Evolutionary conservation across 169 alveolate species (phyloP).

Genomic region (Cryptosporidium sp.): DNA sequence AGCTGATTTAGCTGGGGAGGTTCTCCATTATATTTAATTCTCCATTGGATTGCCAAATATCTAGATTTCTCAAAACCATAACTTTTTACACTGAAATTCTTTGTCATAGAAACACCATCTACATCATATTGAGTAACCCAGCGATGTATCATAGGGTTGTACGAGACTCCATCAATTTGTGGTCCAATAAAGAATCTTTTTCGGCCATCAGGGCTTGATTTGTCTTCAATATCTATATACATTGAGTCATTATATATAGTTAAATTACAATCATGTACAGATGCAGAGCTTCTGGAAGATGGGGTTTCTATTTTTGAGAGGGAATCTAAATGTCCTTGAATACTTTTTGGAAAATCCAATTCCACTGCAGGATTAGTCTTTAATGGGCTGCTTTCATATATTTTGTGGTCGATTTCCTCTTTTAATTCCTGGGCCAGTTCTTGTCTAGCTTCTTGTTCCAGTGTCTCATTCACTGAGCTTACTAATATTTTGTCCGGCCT

Average conservation of each 20-base stretch:
- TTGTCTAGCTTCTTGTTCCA: not conserved
- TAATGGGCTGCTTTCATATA: not conserved
- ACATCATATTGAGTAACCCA: slow-evolving; percentile 72
- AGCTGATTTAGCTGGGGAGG: slow-evolving; percentile 51
- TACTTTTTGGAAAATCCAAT: not conserved
- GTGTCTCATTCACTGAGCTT: not conserved
- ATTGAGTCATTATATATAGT: slow-evolving; percentile 27
- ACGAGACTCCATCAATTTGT: slow-evolving; percentile 47
- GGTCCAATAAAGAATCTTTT: slow-evolving; percentile 73
- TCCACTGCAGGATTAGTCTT: not conserved
- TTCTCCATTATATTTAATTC: slow-evolving; percentile 60
- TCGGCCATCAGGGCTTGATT: slow-evolving; percentile 20
- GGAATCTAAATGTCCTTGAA: not conserved
- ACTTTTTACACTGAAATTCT: slow-evolving; percentile 66
- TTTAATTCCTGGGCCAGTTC: not conserved
- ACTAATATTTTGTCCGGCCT: not conserved
- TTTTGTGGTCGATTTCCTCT: not conserved
- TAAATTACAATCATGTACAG: not conserved
- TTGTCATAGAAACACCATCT: slow-evolving; percentile 47
- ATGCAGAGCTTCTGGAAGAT: slow-evolving; percentile 9
- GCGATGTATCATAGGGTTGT: slow-evolving; percentile 61
- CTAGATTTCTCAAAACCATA: slow-evolving; percentile 75
- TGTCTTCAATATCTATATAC: slow-evolving; percentile 57
- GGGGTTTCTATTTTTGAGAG: not conserved
- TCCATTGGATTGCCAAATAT: slow-evolving; percentile 63